Percentiles rank a stretch among this genome's conserved stretches.
phyloP scores from a whole-genome alignment of 768 basidiomycete genomes.

The Sporobolomyces phaffii region DNA sequence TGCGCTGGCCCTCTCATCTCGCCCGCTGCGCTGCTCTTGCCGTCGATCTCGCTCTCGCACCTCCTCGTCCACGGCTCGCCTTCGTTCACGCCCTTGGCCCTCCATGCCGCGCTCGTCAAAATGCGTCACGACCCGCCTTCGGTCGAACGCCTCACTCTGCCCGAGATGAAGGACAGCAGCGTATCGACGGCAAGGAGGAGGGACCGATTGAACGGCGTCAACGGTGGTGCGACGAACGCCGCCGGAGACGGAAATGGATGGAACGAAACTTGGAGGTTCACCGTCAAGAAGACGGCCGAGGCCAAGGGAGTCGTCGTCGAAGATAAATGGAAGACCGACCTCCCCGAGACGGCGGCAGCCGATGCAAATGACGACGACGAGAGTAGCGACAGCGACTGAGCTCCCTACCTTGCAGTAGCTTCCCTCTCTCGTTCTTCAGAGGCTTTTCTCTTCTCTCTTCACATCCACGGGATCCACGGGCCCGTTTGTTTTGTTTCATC shows the following conservation, averaged over 20 bases:
- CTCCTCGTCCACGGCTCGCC: conserved; percentile 25
- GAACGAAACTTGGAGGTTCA: conserved; percentile 35
- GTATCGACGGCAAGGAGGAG: background rate
- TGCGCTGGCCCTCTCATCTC: conserved; percentile 29
- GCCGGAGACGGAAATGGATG: background rate
- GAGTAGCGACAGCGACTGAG: conserved; percentile 9
- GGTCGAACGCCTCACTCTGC: conserved; percentile 22
- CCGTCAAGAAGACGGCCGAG: conserved; percentile 28
- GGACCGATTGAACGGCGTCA: background rate
- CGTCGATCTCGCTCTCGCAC: conserved; percentile 15
- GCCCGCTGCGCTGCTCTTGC: conserved; percentile 19
- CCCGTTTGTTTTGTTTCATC: too few species aligned
- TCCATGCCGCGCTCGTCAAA: conserved; percentile 24
- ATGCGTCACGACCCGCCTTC: conserved; percentile 19
- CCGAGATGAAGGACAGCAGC: conserved; percentile 23
- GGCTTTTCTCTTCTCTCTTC: too few species aligned
- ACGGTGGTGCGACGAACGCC: background rate
- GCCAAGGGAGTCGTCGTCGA: conserved; percentile 29
- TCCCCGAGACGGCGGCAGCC: background rate
- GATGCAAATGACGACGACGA: background rate
- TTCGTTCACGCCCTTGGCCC: conserved; percentile 24
- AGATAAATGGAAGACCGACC: conserved; percentile 8
- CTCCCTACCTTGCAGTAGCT: too few species aligned
- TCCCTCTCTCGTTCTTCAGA: too few species aligned
- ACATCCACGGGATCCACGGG: too few species aligned